phyloP scores from a whole-genome alignment of 1,284 basidiomycete species.

The Pholiota adiposa region DNA sequence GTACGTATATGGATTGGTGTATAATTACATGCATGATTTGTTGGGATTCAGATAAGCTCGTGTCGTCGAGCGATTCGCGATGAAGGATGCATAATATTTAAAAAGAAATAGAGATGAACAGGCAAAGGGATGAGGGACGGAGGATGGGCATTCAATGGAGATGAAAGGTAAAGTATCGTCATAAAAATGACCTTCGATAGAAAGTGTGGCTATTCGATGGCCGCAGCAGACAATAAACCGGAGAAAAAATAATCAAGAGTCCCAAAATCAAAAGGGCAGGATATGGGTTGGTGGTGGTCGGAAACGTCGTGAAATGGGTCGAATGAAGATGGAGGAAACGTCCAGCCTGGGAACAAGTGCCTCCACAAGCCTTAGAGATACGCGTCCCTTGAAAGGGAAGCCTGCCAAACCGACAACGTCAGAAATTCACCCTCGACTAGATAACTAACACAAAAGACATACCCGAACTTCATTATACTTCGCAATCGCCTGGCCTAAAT shows the following conservation, averaged over 20 bases:
- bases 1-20: slow-evolving; percentile 6
- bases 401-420: slow-evolving; percentile 8
- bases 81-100: background rate
- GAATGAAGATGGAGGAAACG: background rate
- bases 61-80: background rate
- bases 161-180: background rate
- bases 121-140: background rate
- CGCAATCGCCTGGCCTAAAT: slow-evolving; percentile 71
- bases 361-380: slow-evolving; percentile 7
- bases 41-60: background rate
- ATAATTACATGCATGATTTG: slow-evolving; percentile 9
- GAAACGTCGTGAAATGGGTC: background rate
- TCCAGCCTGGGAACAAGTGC: background rate
- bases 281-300: background rate
- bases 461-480: slow-evolving; percentile 89
- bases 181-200: background rate
- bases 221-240: background rate
- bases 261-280: background rate
- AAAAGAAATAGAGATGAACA: background rate
- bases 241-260: background rate
- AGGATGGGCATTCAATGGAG: too few species aligned
- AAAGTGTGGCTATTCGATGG: slow-evolving; percentile 6
- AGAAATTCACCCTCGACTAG: background rate
- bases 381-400: slow-evolving; percentile 19
- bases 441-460: slow-evolving; percentile 12